Base-by-base conservation (phyloP, 1,284 basidiomycete species). In the Singerocomus rubriflavus region DNA sequence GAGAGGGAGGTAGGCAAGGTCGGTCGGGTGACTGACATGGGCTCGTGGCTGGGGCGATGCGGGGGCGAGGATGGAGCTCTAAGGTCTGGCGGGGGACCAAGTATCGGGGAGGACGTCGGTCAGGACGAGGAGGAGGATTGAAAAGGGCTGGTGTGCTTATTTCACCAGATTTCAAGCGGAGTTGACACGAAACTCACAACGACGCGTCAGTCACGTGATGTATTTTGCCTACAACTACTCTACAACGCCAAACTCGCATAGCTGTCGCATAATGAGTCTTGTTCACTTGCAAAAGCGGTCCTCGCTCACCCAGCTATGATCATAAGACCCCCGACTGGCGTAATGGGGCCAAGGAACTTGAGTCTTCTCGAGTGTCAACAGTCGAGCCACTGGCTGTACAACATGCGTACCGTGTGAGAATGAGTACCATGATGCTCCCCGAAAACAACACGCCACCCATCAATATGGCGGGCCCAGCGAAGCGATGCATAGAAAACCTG, bases 221-320 rank as follows among this genome's bases (percentile, higher is more conserved):
- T 32, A 46, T 44, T 56, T 52, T 16, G 10, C 14, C 45, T 51
- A 55, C 42, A 4, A 21, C 29, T 48, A 51, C 32, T 49, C 66
- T 66, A 82, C 55, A 82, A 60, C 4, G 74, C 73, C 55, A 85
- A 67, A 17, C 78, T 73, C 44, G 81, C 50, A 57, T 84, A 85
- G 47, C 80, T 83, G 42, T 45, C 33, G 17, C 10, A 9, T 12
- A 30, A 35, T 69, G 34, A 64, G 55, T 41, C 31, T 44, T 25
- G 38, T 41, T 21, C 44, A 27, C 33, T 44, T 17, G 41, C 44
- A 46, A 2, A 40, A 32, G 17, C 9, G 31, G 13, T 46, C 46
- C 36, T 36, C 17, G 55, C 85, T 74, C 63, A 91, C 88, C 90
- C 90, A 46, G 82, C 80, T 61, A 91, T 89, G 84, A 91, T 86